phyloP scores from a whole-genome alignment of 176 grass and related monocot species.

The Avena eriantha region DNA sequence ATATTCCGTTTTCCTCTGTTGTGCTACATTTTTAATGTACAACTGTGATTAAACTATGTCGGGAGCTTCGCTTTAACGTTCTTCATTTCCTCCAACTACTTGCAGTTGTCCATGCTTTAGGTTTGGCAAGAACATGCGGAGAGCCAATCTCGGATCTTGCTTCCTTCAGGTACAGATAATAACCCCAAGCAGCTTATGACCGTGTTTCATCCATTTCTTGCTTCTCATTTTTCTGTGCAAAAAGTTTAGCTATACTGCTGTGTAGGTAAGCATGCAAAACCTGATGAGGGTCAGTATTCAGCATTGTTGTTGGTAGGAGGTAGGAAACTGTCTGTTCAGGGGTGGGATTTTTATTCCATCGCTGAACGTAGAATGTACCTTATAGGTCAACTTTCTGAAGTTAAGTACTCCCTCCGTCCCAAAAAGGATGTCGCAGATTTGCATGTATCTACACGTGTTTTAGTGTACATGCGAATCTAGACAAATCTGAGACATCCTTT shows the following conservation, averaged over 20 bases:
- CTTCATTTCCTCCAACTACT: slow-evolving; percentile 40
- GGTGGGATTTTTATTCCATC: neutral
- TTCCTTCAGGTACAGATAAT: slow-evolving; percentile 85
- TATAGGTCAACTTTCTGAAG: neutral
- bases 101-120: slow-evolving; percentile 95
- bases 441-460: no score
- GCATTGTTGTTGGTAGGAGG: neutral
- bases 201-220: slow-evolving; percentile 30
- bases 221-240: slow-evolving; percentile 17
- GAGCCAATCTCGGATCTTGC: slow-evolving; percentile 90
- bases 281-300: slow-evolving; percentile 12
- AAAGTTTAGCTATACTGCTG: neutral
- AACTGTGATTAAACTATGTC: slow-evolving; percentile 39
- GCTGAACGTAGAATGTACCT: neutral
- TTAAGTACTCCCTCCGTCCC: neutral
- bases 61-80: slow-evolving; percentile 16
- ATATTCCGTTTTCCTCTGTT: slow-evolving; percentile 18
- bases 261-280: slow-evolving; percentile 32
- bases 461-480: no score
- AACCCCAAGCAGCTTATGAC: neutral
- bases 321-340: slow-evolving; percentile 2
- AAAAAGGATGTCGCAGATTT: no score
- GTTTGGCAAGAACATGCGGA: slow-evolving; percentile 90
- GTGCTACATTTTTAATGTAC: slow-evolving; percentile 15
- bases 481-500: no score